These are phyloP conservation scores for Aureobasidium lini DNA, from an alignment of 2,329 filamentous ascomycete species.

Conservation along the genomic window DNA sequence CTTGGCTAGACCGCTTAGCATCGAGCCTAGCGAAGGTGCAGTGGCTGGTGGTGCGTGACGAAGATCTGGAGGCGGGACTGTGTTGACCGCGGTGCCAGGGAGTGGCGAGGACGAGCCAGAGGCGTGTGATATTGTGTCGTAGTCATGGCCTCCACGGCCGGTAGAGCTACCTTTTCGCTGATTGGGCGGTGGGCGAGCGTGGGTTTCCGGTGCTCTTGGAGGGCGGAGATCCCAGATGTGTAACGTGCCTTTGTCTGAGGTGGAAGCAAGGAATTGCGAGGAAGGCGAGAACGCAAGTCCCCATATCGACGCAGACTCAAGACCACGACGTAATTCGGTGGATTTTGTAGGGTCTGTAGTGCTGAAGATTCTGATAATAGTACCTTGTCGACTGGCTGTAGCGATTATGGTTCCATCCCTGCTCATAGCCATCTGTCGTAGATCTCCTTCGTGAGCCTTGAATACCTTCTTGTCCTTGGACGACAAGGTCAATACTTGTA, in stretches of 20 bases:
- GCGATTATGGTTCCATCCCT: conserved; percentile 73
- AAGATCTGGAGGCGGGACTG: conserved; percentile 24
- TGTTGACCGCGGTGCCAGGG: conserved; percentile 17
- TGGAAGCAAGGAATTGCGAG: conserved; percentile 74
- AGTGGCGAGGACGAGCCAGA: conserved; percentile 14
- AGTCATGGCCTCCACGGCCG: conserved; percentile 1
- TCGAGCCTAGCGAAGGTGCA: conserved; percentile 10
- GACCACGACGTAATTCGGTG: conserved; percentile 77
- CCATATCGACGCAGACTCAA: conserved; percentile 81
- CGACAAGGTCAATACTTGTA: conserved; percentile 74
- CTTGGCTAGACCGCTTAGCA: conserved; percentile 50
- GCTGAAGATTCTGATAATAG: conserved; percentile 77
- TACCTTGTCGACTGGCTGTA: conserved; percentile 85
- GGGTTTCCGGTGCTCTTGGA: conserved; percentile 31
- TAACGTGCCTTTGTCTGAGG: conserved; percentile 91
- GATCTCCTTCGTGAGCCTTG: conserved; percentile 72
- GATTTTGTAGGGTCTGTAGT: conserved; percentile 73
- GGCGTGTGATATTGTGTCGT: conserved; percentile 13
- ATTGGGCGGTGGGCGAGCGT: conserved; percentile 20
- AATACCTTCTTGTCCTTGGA: conserved; percentile 87
- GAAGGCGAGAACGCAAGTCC: conserved; percentile 82
- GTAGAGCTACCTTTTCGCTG: conserved; percentile 15
- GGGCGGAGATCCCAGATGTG: conserved; percentile 85
- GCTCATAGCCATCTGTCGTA: conserved; percentile 74
- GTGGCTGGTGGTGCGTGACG: conserved; percentile 15